Conservation (phyloP, 495 filamentous ascomycete genomes). For the Penicillium arizonense region DNA sequence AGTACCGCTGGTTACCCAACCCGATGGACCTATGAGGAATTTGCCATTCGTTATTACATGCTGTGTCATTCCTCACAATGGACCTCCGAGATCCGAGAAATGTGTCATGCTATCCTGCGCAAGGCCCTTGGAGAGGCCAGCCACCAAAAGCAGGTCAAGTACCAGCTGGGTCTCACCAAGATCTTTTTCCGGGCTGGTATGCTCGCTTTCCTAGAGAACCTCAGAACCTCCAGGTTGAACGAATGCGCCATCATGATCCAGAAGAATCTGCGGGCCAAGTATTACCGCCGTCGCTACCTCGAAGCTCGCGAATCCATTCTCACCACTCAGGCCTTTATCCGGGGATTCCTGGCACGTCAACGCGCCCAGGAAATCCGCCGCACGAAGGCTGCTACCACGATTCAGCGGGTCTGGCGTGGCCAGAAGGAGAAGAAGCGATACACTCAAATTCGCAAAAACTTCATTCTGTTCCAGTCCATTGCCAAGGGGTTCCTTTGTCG, state of each 20-base stretch:
- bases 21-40: slow-evolving; percentile 98
- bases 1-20: slow-evolving; percentile 98
- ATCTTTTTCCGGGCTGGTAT: slow-evolving; percentile 99
- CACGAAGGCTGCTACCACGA: slow-evolving; percentile 84
- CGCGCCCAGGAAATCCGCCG: slow-evolving; percentile 77
- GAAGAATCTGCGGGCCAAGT: slow-evolving; percentile 95
- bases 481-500: slow-evolving; percentile 89
- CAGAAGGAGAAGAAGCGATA: slow-evolving; percentile 80
- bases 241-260: slow-evolving; percentile 98
- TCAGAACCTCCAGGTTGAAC: slow-evolving; percentile 84
- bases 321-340: slow-evolving; percentile 67
- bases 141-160: slow-evolving; percentile 85
- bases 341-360: slow-evolving; percentile 74
- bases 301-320: slow-evolving; percentile 81
- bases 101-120: slow-evolving; percentile 88
- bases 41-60: slow-evolving; percentile 98
- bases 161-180: slow-evolving; percentile 94
- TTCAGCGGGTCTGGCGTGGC: slow-evolving; percentile 93
- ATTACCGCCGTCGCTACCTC: slow-evolving; percentile 89
- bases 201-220: slow-evolving; percentile 95
- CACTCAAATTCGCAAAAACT: slow-evolving; percentile 70
- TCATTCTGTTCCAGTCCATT: slow-evolving; percentile 82
- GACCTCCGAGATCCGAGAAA: slow-evolving; percentile 89
- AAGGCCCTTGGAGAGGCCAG: slow-evolving; percentile 83
- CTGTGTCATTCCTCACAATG: slow-evolving; percentile 86